Conservation (phyloP, 2,329 filamentous ascomycete genomes). For the Xylariaceae sp. region DNA sequence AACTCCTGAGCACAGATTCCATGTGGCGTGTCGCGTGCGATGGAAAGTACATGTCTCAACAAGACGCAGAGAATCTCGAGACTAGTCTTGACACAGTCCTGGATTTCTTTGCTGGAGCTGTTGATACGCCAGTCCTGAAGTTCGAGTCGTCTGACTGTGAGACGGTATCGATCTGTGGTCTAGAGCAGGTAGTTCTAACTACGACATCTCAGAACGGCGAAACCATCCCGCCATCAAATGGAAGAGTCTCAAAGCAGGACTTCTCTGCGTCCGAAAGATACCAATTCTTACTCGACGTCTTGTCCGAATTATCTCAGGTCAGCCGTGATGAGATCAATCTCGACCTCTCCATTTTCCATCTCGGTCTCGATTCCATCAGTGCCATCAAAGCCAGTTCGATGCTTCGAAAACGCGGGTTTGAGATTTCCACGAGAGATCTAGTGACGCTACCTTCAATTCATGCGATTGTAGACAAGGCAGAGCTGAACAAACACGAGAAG, state of each 20-base stretch:
- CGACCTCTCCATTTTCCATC: conserved; percentile 67
- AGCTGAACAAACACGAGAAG: not conserved
- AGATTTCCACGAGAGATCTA: conserved; percentile 65
- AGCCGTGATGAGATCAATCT: conserved; percentile 52
- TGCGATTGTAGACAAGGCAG: conserved; percentile 49
- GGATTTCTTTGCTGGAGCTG: conserved; percentile 45
- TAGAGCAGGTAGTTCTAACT: conserved; percentile 41
- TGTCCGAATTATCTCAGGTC: conserved; percentile 57
- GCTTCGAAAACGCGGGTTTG: conserved; percentile 58
- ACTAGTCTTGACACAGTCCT: conserved; percentile 56
- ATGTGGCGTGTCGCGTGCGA: conserved; percentile 71
- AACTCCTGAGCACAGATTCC: conserved; percentile 51
- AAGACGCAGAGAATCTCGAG: conserved; percentile 48
- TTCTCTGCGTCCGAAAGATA: not conserved
- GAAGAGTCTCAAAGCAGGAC: not conserved
- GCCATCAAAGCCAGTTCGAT: conserved; percentile 76
- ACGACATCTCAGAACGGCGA: not conserved
- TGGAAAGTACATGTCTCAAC: conserved; percentile 44
- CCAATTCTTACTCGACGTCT: conserved; percentile 39
- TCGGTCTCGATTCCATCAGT: conserved; percentile 88
- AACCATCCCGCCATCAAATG: not conserved
- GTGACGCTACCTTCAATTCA: conserved; percentile 59
- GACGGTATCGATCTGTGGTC: conserved; percentile 59
- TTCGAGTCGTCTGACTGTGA: conserved; percentile 39
- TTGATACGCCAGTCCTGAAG: conserved; percentile 47